Conservation (phyloP, 129 eudicot species). For the Glebionis coronaria region DNA sequence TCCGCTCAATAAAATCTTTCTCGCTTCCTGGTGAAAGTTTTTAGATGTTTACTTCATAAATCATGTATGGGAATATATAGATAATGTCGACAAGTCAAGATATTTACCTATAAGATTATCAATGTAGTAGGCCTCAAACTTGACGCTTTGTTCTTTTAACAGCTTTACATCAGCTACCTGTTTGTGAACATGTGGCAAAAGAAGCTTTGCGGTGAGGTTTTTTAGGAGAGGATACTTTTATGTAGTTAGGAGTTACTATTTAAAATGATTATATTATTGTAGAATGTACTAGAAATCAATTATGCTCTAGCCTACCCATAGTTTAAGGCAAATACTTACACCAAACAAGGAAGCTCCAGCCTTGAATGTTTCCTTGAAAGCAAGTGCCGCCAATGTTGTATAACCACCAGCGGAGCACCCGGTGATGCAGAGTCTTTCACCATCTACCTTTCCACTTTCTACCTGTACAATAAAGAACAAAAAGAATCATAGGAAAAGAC, state of each 20-base stretch:
- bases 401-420: slow-evolving; percentile 60
- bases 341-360: slow-evolving; percentile 58
- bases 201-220: slow-evolving; percentile 1
- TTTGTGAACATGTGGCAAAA: slow-evolving; percentile 16
- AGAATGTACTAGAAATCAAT: neutral
- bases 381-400: slow-evolving; percentile 49
- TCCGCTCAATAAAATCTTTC: slow-evolving; percentile 30
- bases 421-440: slow-evolving; percentile 44
- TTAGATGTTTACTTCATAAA: neutral
- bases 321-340: slow-evolving; percentile 26
- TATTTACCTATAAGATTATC: slow-evolving; percentile 39
- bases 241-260: too few species aligned
- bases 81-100: neutral
- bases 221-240: too few species aligned
- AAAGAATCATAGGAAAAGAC: neutral
- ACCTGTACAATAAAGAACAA: slow-evolving; percentile 22
- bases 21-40: slow-evolving; percentile 30
- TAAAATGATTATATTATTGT: neutral
- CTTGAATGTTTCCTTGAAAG: slow-evolving; percentile 42
- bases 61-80: neutral
- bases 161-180: slow-evolving; percentile 44
- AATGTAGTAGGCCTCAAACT: slow-evolving; percentile 42
- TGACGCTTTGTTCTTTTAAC: slow-evolving; percentile 35
- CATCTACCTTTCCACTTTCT: slow-evolving; percentile 39
- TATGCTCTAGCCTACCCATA: neutral